Conservation (phyloP, 805 yeast species). For the Torulaspora microellipsoides region DNA sequence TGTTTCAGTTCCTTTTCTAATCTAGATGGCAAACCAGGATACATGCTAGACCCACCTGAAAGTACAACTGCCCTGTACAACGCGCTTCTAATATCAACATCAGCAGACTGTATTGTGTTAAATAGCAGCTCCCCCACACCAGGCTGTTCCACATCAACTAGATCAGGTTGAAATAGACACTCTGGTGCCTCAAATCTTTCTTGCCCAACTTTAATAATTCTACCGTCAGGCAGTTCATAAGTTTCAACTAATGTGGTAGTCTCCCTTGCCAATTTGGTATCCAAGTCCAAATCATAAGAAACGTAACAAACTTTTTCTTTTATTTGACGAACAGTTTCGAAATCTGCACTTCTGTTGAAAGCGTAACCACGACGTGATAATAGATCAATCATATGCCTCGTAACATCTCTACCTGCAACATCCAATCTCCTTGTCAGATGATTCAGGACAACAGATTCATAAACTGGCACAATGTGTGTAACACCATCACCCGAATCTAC, state of each 20-base stretch:
- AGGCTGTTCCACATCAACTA: slow-evolving; percentile 94
- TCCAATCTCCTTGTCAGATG: slow-evolving; percentile 89
- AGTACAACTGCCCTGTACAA: slow-evolving; percentile 88
- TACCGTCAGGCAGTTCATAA: slow-evolving; percentile 94
- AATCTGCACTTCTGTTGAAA: slow-evolving; percentile 96
- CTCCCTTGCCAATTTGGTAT: slow-evolving; percentile 79
- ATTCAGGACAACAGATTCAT: slow-evolving; percentile 93
- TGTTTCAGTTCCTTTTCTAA: slow-evolving; percentile 95
- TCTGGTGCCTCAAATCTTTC: slow-evolving; percentile 72
- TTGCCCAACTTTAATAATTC: slow-evolving; percentile 87
- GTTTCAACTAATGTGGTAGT: slow-evolving; percentile 92
- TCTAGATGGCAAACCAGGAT: slow-evolving; percentile 95
- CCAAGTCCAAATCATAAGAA: slow-evolving; percentile 88
- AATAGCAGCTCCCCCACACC: slow-evolving; percentile 93
- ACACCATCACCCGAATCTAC: slow-evolving; percentile 96
- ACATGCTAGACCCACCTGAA: slow-evolving; percentile 98
- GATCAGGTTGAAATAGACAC: slow-evolving; percentile 91
- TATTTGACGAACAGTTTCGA: slow-evolving; percentile 96
- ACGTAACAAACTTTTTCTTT: slow-evolving; percentile 95
- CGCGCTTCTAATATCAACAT: slow-evolving; percentile 85
- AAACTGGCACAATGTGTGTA: slow-evolving; percentile 96
- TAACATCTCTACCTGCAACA: slow-evolving; percentile 97
- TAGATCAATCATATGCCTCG: slow-evolving; percentile 88
- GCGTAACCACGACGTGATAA: slow-evolving; percentile 95
- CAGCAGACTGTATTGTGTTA: slow-evolving; percentile 91